A percentile compares a stretch with the other conserved stretches of the same genome.
phyloP scores from a whole-genome alignment of 1,284 basidiomycete genomes.

The Leccinum pachyderme region DNA sequence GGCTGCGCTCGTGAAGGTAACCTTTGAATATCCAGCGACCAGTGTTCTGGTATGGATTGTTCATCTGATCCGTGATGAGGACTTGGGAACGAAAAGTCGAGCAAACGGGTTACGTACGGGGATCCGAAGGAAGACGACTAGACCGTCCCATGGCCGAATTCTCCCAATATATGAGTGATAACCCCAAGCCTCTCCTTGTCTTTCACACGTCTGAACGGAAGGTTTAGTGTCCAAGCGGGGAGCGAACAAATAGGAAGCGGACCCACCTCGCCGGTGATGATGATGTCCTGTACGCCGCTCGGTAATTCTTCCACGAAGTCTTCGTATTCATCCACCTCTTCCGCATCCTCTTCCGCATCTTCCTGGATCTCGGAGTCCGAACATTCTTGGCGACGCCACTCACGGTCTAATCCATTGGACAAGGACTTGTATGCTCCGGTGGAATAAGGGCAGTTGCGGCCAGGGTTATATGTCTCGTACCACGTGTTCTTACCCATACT shows the following conservation, averaged over 20 bases:
- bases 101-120: slow-evolving; percentile 36
- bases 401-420: slow-evolving; percentile 20
- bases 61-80: slow-evolving; percentile 30
- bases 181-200: slow-evolving; percentile 48
- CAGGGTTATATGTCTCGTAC: slow-evolving; percentile 44
- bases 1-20: slow-evolving; percentile 46
- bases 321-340: slow-evolving; percentile 37
- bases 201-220: slow-evolving; percentile 36
- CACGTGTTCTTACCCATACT: slow-evolving; percentile 34
- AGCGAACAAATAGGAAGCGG: neutral
- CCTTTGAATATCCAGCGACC: slow-evolving; percentile 51
- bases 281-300: slow-evolving; percentile 45
- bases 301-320: slow-evolving; percentile 36
- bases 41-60: slow-evolving; percentile 28
- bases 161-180: slow-evolving; percentile 44
- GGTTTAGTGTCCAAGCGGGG: slow-evolving; percentile 2
- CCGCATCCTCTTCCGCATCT: slow-evolving; percentile 29
- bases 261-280: slow-evolving; percentile 48
- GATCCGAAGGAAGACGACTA: slow-evolving; percentile 44
- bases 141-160: slow-evolving; percentile 49
- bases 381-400: slow-evolving; percentile 26
- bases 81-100: slow-evolving; percentile 1
- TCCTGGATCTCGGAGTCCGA: slow-evolving; percentile 18
- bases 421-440: slow-evolving; percentile 32
- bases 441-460: slow-evolving; percentile 35